Evolutionary conservation across 495 filamentous ascomycete genomes (phyloP).

Genomic region (Aspergillus mulundensis): DNA sequence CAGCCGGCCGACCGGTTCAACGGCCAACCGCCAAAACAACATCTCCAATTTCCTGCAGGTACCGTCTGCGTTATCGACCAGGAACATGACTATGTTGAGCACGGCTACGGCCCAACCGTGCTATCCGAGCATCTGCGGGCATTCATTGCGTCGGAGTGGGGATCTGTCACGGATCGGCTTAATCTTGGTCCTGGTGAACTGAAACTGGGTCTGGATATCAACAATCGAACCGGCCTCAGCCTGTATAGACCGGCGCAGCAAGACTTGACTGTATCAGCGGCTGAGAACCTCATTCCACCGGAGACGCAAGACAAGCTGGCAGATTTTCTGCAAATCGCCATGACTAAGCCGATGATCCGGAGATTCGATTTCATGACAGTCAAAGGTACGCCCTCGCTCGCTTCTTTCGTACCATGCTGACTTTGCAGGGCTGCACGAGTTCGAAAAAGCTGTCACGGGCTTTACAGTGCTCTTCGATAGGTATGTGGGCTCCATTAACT

Average conservation of each 20-base stretch:
- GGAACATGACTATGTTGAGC: constrained; percentile 34
- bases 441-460: constrained; percentile 73
- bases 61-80: constrained; percentile 54
- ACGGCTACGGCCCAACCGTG: constrained; percentile 52
- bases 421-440: constrained; percentile 62
- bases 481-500: constrained; percentile 21
- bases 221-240: constrained; percentile 55
- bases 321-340: constrained; percentile 47
- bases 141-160: constrained; percentile 60
- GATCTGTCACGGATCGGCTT: constrained; percentile 68
- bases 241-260: constrained; percentile 60
- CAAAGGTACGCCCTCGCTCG: constrained; percentile 26
- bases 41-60: constrained; percentile 40
- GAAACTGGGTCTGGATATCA: constrained; percentile 57
- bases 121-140: constrained; percentile 68
- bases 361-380: constrained; percentile 39
- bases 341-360: constrained; percentile 37
- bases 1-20: constrained; percentile 37
- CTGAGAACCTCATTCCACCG: constrained; percentile 56
- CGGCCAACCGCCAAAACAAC: constrained; percentile 27
- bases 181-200: constrained; percentile 73
- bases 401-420: constrained; percentile 34
- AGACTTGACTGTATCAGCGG: constrained; percentile 64
- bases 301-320: constrained; percentile 53
- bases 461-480: constrained; percentile 72